Base-by-base conservation (phyloP, 345 rosid species). In the Lagerstroemia speciosa region DNA sequence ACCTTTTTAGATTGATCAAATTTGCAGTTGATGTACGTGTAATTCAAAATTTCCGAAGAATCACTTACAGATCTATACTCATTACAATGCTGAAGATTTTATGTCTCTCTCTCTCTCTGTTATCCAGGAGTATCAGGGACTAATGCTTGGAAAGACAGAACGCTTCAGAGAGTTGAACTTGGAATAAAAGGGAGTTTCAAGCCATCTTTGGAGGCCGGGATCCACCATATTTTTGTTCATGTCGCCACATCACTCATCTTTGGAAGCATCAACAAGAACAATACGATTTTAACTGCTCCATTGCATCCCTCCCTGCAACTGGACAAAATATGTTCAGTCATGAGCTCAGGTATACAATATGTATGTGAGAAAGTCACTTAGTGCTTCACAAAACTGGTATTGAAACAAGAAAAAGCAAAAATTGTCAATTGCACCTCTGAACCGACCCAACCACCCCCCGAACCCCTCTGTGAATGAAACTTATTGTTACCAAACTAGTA, bases 131-230 rank as follows among this genome's bases (percentile, higher is more conserved):
- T 40, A 38, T 43, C 67, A 22, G 62, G 76, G 73, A 73, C 72
- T 67, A 76, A 70, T 75, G 76, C 63, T 48, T 36, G 52, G 27
- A 84, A 74, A 73, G 83, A 82, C 67, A 78, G 63, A 63, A 62
- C 82, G 6, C 24, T 66, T 67, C 79, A 71, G 71, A 87, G 78
- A 72, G 74, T 81, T 70, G 85, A 83, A 66, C 87, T 93, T 91
- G 95, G 95, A 79, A 86, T 50, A 67, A 55, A 64, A 87, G 97
- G 76, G 95, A 91, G 87, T 71, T 91, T 27, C 78, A 81, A 68
- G 90, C 88, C 12, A 78, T 84, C 55, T 88, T 83, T 50, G 87
- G 84, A 58, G 93, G 84, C 71, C 85, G 85, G 20, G 93, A 91
- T 75, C 87, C 8, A 9, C 7, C 91, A 33, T 78, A 87, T 41